phyloP scores from a whole-genome alignment of 495 filamentous ascomycete genomes.

The Geopyxis carbonaria region DNA sequence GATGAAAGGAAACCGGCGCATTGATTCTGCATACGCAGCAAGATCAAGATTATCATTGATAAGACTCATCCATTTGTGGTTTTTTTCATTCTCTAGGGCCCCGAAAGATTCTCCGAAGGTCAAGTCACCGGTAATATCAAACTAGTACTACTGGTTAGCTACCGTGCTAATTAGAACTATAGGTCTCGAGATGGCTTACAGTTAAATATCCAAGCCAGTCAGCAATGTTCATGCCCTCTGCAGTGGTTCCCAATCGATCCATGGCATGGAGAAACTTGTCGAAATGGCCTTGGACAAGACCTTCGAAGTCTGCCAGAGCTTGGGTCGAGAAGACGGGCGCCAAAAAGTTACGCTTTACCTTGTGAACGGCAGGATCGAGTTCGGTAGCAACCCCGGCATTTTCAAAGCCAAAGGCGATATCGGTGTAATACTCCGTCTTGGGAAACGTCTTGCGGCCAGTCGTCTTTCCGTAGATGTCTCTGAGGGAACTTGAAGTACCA shows the following conservation, averaged over 20 bases:
- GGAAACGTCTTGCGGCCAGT: conserved; percentile 19
- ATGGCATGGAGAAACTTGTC: conserved; percentile 30
- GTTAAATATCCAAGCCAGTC: conserved; percentile 37
- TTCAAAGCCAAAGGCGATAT: conserved; percentile 19
- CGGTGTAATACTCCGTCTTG: conserved; percentile 23
- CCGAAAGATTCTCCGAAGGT: conserved; percentile 30
- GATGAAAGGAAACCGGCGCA: neutral
- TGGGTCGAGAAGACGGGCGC: conserved; percentile 35
- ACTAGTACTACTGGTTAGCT: no score
- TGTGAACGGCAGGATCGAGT: conserved; percentile 22
- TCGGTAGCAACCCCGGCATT: conserved; percentile 11
- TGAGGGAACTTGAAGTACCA: conserved; percentile 35
- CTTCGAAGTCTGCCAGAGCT: conserved; percentile 33
- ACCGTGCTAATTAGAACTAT: no score
- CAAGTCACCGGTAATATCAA: conserved; percentile 40
- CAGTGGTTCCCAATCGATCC: conserved; percentile 23
- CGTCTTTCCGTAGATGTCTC: conserved; percentile 40
- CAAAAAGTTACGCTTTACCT: conserved; percentile 28
- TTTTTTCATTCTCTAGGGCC: conserved; percentile 4
- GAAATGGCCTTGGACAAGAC: conserved; percentile 30
- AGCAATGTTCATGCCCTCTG: conserved; percentile 27
- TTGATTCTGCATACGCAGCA: neutral
- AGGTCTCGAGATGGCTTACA: no score
- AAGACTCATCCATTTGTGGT: conserved; percentile 9
- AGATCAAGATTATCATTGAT: conserved; percentile 7